Conservation (phyloP, 768 basidiomycete genomes). For the Lepiota brunneoincarnata region DNA sequence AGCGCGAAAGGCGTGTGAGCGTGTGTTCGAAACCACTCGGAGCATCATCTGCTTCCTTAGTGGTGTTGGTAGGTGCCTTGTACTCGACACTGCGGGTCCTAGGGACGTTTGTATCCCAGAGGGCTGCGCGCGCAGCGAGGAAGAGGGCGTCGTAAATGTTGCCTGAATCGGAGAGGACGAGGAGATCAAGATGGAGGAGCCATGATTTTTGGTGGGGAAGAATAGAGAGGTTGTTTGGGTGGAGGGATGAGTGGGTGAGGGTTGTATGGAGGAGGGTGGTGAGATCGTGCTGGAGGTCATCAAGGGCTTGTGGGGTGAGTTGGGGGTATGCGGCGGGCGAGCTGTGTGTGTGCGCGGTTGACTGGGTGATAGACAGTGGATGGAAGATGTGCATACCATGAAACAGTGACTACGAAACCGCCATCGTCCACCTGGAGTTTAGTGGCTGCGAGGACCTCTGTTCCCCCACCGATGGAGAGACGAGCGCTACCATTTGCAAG, state of each 20-base stretch:
- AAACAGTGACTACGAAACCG: constrained; percentile 65
- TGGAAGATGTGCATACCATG: constrained; percentile 59
- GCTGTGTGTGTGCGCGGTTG: constrained; percentile 40
- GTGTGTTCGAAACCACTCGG: constrained; percentile 61
- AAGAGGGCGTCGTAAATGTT: constrained; percentile 78
- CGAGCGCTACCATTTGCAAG: constrained; percentile 84
- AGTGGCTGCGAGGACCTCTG: constrained; percentile 73
- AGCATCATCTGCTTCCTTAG: constrained; percentile 39
- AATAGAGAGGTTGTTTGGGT: constrained; percentile 62
- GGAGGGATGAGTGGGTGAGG: constrained; percentile 63
- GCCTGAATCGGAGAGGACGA: constrained; percentile 71
- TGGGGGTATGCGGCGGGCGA: constrained; percentile 81
- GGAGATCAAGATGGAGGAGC: constrained; percentile 73
- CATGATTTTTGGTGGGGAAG: constrained; percentile 65
- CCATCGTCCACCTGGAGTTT: constrained; percentile 35
- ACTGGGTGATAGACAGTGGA: constrained; percentile 4
- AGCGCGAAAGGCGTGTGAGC: constrained; percentile 37
- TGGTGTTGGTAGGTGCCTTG: constrained; percentile 35
- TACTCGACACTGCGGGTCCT: constrained; percentile 71
- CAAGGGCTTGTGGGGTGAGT: constrained; percentile 57
- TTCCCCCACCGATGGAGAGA: constrained; percentile 73
- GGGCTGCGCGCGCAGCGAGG: constrained; percentile 72
- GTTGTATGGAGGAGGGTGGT: constrained; percentile 60
- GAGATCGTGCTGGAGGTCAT: constrained; percentile 77
- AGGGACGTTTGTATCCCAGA: constrained; percentile 82